phyloP scores from a whole-genome alignment of 2,329 filamentous ascomycete genomes.

The Exophiala lecanii-corni region DNA sequence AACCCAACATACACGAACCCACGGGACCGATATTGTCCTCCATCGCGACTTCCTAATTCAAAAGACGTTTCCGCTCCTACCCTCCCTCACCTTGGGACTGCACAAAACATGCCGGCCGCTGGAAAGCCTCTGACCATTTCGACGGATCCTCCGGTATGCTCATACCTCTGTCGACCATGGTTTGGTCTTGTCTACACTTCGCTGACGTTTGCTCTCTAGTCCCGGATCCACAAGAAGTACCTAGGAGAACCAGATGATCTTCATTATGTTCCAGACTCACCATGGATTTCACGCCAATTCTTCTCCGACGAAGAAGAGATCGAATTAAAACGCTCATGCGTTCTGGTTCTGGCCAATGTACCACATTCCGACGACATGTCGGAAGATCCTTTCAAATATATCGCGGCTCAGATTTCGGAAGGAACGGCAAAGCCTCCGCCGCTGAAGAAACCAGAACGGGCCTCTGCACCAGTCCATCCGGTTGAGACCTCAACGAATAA shows the following conservation, averaged over 20 bases:
- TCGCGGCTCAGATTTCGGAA: slow-evolving; percentile 32
- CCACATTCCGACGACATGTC: slow-evolving; percentile 27
- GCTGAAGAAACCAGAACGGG: slow-evolving; percentile 19
- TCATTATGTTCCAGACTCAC: slow-evolving; percentile 30
- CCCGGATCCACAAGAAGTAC: slow-evolving; percentile 30
- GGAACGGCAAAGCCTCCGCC: slow-evolving; percentile 22
- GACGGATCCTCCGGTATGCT: slow-evolving; percentile 12
- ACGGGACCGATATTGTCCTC: no score
- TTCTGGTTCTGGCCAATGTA: slow-evolving; percentile 24
- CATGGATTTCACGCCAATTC: slow-evolving; percentile 33
- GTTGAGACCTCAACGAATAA: slow-evolving; percentile 8
- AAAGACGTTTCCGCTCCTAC: no score
- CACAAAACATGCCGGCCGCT: background rate
- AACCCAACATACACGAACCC: no score
- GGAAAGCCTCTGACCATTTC: background rate
- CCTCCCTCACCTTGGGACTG: no score
- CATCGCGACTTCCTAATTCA: no score
- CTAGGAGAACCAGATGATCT: slow-evolving; percentile 32
- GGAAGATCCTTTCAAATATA: slow-evolving; percentile 26
- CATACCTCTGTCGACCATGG: background rate
- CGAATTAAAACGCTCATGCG: slow-evolving; percentile 34
- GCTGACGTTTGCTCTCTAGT: no score
- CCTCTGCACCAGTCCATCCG: slow-evolving; percentile 8
- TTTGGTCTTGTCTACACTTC: slow-evolving; percentile 5
- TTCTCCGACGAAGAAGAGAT: slow-evolving; percentile 33